Evolutionary conservation across 1,284 basidiomycete species (phyloP).

Genomic region (Apiotrichum sp.): DNA sequence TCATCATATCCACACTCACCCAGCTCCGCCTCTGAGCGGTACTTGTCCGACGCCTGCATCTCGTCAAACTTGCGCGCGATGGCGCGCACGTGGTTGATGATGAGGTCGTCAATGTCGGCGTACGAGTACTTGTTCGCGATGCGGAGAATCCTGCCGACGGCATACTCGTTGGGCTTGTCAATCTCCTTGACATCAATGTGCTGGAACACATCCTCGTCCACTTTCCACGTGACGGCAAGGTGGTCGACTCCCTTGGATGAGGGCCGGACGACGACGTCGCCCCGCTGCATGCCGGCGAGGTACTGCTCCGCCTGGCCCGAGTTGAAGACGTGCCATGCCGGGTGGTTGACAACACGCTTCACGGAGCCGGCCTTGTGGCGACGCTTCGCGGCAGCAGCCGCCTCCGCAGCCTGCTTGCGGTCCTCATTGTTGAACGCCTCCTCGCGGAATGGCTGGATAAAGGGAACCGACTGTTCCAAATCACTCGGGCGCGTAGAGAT

Average conservation of each 20-base stretch:
- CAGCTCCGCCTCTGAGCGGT: constrained; percentile 81
- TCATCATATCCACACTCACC: constrained; percentile 56
- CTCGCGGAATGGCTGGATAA: constrained; percentile 35
- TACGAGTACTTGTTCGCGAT: constrained; percentile 79
- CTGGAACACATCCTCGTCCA: constrained; percentile 92
- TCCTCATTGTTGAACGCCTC: constrained; percentile 34
- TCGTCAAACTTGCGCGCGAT: constrained; percentile 92
- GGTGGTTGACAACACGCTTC: constrained; percentile 90
- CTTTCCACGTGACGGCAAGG: constrained; percentile 98
- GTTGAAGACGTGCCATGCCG: constrained; percentile 97
- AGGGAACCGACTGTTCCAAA: constrained; percentile 48
- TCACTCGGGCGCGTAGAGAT: constrained; percentile 71
- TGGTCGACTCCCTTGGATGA: constrained; percentile 92
- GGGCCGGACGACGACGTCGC: constrained; percentile 91
- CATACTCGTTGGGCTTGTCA: constrained; percentile 60
- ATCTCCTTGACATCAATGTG: constrained; percentile 93
- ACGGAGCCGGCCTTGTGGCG: constrained; percentile 67
- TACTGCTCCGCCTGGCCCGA: constrained; percentile 82
- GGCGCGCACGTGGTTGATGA: constrained; percentile 94
- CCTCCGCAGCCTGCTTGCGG: constrained; percentile 61
- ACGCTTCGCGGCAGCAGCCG: constrained; percentile 72
- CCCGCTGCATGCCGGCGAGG: constrained; percentile 82
- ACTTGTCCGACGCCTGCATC: constrained; percentile 93
- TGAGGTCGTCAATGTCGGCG: constrained; percentile 92
- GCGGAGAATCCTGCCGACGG: constrained; percentile 64